A percentile compares a stretch with the other conserved stretches of the same genome.
phyloP scores from a whole-genome alignment of 192 early-diverging fungal genomes.

The Coemansia sp. region DNA sequence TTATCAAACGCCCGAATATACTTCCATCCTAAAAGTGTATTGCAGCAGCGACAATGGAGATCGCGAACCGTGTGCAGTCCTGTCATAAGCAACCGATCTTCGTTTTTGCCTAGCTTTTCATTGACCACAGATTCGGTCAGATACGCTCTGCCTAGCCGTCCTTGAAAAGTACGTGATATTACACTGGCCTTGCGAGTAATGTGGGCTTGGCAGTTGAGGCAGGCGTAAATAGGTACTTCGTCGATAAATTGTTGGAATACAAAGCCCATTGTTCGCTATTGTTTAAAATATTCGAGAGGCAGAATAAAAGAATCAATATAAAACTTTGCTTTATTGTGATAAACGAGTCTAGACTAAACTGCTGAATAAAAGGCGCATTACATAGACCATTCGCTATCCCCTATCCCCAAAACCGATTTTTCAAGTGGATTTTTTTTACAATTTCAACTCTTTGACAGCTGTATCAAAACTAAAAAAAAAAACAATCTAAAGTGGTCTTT shows the following conservation, averaged over 20 bases:
- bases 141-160: slow-evolving; percentile 40
- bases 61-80: slow-evolving; percentile 50
- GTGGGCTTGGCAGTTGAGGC: slow-evolving; percentile 33
- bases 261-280: slow-evolving; percentile 28
- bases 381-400: too few species aligned
- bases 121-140: slow-evolving; percentile 45
- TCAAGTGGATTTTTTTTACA: too few species aligned
- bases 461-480: too few species aligned
- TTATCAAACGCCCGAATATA: slow-evolving; percentile 36
- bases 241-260: slow-evolving; percentile 43
- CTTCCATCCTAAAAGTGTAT: slow-evolving; percentile 41
- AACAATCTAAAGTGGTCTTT: too few species aligned
- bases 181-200: slow-evolving; percentile 32
- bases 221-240: slow-evolving; percentile 32
- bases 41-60: slow-evolving; percentile 34
- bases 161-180: slow-evolving; percentile 46
- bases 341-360: too few species aligned
- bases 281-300: too few species aligned
- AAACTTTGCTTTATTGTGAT: too few species aligned
- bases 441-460: too few species aligned
- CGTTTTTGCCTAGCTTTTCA: slow-evolving; percentile 26
- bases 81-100: slow-evolving; percentile 51
- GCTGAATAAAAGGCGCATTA: too few species aligned
- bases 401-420: too few species aligned
- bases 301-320: too few species aligned